Evolutionary conservation across 805 yeast genomes (phyloP), one percentile per base, ranked within the genome.

Genomic region (Candida wancherniae): DNA sequence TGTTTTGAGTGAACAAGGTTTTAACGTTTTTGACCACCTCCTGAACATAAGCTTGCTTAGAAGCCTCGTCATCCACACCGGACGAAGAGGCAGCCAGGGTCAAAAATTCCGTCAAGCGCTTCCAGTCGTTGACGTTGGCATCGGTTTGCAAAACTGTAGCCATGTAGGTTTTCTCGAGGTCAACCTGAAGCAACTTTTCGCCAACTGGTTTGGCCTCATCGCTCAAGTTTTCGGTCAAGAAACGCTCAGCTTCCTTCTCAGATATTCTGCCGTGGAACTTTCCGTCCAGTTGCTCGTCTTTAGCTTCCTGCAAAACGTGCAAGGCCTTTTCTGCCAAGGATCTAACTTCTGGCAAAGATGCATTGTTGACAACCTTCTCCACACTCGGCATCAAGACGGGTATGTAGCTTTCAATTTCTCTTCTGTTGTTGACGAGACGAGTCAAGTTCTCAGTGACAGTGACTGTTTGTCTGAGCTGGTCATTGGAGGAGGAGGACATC

Each of bases 291-390:
- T 76, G 70, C 48, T 75, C 80, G 38, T 61, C 69, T 41, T 82
- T 83, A 43, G 95, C 97, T 38, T 80, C 90, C 50, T 76, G 73
- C 54, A 92, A 69, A 24, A 90, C 97, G 6, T 64, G 54, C 37
- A 84, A 67, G 2, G 98, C 97, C 60, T 87, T 90, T 22, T 69
- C 70, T 22, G 97, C 97, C 49, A 92, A 69, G 47, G 81, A 92
- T 72, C 98, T 81, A 30, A 92, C 97, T 61, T 90, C 98, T 24
- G 97, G 97, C 55, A 85, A 69, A 7, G 97, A 81, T 24, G 97
- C 97, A 31, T 88, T 84, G 34, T 84, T 75, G 29, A 82, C 79
- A 24, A 92, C 96, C 56, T 78, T 86, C 58, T 80, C 75, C 25
- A 92, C 80, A 55, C 95, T 94, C n/a, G 98, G 98, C 57, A 81